phyloP scores from a whole-genome alignment of 371 early-diverging fungal species.

The Dipsacomyces acuminosporus region DNA sequence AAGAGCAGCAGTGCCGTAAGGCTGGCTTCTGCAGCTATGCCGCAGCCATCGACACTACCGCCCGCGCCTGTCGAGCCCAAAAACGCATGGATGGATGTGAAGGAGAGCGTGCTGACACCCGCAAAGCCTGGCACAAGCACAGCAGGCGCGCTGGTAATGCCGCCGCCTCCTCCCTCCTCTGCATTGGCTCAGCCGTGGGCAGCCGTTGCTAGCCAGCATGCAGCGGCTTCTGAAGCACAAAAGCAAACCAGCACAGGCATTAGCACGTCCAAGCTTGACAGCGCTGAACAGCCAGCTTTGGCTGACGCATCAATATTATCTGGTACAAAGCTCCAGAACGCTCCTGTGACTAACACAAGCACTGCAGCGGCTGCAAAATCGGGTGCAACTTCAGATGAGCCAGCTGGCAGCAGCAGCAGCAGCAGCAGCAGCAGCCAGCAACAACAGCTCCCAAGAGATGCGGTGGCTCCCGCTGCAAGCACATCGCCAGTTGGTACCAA shows the following conservation, averaged over 20 bases:
- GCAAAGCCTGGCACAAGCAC: slow-evolving; percentile 32
- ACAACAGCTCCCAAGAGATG: neutral
- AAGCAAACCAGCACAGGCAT: neutral
- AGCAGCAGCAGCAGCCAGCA: neutral
- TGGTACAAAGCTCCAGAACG: no score
- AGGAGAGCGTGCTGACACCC: slow-evolving; percentile 44
- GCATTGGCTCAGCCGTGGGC: slow-evolving; percentile 49
- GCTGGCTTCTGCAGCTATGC: slow-evolving; percentile 4
- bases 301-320: no score
- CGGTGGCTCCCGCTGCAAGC: no score
- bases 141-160: slow-evolving; percentile 15
- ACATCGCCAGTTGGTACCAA: slow-evolving; percentile 42
- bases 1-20: slow-evolving; percentile 11
- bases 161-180: slow-evolving; percentile 33
- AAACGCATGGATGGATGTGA: slow-evolving; percentile 48
- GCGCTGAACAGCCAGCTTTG: no score
- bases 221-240: neutral
- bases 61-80: slow-evolving; percentile 43
- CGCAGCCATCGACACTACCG: slow-evolving; percentile 36
- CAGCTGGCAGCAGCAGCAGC: no score
- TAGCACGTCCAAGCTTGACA: no score
- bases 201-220: slow-evolving; percentile 43
- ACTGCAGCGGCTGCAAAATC: no score
- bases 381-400: no score
- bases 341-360: no score